Base-by-base conservation (phyloP, 345 rosid species). In the Draba incana region DNA sequence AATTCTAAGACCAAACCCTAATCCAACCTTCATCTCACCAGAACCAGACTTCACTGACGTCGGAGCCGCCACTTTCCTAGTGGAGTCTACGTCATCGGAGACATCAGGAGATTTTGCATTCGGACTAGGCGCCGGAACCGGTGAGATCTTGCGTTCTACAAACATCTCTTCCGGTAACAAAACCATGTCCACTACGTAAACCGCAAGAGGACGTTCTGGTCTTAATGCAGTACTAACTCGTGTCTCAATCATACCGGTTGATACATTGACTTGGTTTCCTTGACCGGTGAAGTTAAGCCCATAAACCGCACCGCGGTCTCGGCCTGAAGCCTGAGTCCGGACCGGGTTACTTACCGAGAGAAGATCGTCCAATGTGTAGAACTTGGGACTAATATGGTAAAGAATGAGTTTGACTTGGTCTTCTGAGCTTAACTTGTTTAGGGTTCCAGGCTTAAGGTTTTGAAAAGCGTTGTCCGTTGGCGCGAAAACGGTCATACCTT, bases 391-490 rank as follows among this genome's bases (percentile, higher is more conserved):
- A 10, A 88, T 60, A 70, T 94, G 97, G 80, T 70, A 81, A 9
- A 75, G 80, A 49, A 87, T 77, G 61, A 94, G 90, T 14, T 81
- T 82, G 4, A 85, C 86, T 80, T 88, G 86, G 55, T 88, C 31
- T 7, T 86, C 81, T 0, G 39, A 0, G 41, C 33, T 37, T 38
- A 94, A 74, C 13, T 12, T 24, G 79, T 94, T 90, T 46, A 90
- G 7, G 37, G 84, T 49, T 5, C 91, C 88, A 0, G 81, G 1
- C 67, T 83, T 66, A 64, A 90, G 95, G 78, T 71, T 87, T 77
- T 81, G 77, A 64, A 94, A 94, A 60, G 92, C 99, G 37, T 86
- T 88, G 49, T 94, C 96, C 0, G 97, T 88, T 13, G 97, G 97
- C 51, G 97, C 91, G 4, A 94, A 76, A 5, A 90, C 70, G 16